These are phyloP conservation scores for Vigna unguiculata DNA, from an alignment of 306 rosid genomes.

Conservation along the genomic window DNA sequence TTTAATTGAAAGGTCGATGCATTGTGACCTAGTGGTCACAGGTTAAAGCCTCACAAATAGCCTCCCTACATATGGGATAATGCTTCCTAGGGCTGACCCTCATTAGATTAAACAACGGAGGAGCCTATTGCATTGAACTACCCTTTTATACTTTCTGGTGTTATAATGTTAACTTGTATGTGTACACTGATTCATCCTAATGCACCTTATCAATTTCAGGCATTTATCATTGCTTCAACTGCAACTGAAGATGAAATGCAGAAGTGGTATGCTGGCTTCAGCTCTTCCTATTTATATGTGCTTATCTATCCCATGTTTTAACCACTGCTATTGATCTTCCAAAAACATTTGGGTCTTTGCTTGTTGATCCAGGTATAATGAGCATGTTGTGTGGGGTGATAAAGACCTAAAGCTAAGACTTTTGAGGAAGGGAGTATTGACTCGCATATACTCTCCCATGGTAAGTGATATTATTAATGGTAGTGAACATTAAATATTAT, in stretches of 20 bases:
- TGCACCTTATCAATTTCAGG: slow-evolving; percentile 62
- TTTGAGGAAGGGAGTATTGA: slow-evolving; percentile 88
- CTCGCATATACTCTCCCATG: slow-evolving; percentile 90
- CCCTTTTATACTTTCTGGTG: neutral
- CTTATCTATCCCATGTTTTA: slow-evolving; percentile 7
- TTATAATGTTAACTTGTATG: slow-evolving; percentile 21
- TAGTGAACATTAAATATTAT: neutral
- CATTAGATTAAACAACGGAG: neutral
- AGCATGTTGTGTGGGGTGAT: slow-evolving; percentile 96
- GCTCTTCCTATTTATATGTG: slow-evolving; percentile 16
- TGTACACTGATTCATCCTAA: slow-evolving; percentile 41
- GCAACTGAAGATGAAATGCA: slow-evolving; percentile 86
- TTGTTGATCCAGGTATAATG: slow-evolving; percentile 71
- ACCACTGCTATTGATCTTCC: slow-evolving; percentile 17
- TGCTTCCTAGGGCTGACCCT: neutral
- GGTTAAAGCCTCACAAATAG: slow-evolving; percentile 9
- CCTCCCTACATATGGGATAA: neutral
- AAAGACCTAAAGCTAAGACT: slow-evolving; percentile 79
- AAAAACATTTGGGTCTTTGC: slow-evolving; percentile 33
- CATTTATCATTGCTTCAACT: slow-evolving; percentile 96
- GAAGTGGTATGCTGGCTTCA: slow-evolving; percentile 67
- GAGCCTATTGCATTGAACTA: slow-evolving; percentile 1
- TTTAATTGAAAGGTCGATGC: neutral
- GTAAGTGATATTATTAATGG: slow-evolving; percentile 49
- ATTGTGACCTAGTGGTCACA: slow-evolving; percentile 1